Conservation (phyloP, 352 stramenopile species). For the Phytophthora pseudosyringae region DNA sequence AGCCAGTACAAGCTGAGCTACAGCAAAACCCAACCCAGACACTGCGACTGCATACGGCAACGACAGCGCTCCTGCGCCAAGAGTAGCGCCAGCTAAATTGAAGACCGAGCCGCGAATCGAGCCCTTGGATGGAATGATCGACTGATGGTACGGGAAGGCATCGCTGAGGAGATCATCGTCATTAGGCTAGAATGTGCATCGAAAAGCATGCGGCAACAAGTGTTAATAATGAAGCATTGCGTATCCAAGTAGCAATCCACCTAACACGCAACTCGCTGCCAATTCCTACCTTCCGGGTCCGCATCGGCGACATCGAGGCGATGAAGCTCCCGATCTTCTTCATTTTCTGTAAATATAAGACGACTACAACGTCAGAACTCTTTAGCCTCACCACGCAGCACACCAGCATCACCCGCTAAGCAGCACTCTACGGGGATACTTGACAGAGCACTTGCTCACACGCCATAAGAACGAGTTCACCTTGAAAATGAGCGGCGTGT, state of each 20-base stretch:
- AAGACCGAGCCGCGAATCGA: slow-evolving; percentile 88
- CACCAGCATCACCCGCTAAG: slow-evolving; percentile 6
- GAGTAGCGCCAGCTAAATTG: slow-evolving; percentile 82
- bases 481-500: slow-evolving; percentile 84
- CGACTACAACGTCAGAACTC: slow-evolving; percentile 13
- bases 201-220: neutral
- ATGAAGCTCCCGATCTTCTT: slow-evolving; percentile 79
- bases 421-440: neutral
- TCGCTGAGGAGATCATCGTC: slow-evolving; percentile 61
- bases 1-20: slow-evolving; percentile 73
- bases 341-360: slow-evolving; percentile 48
- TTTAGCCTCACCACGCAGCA: neutral
- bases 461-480: slow-evolving; percentile 36
- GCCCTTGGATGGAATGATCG: slow-evolving; percentile 80
- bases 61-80: slow-evolving; percentile 78
- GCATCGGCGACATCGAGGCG: slow-evolving; percentile 74
- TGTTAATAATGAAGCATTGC: neutral
- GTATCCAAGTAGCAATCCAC: too few relatives aligned
- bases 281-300: slow-evolving; percentile 40
- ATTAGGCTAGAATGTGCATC: slow-evolving; percentile 22
- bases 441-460: slow-evolving; percentile 13
- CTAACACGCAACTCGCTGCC: neutral
- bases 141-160: slow-evolving; percentile 79
- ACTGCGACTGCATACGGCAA: slow-evolving; percentile 84
- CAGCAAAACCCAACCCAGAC: slow-evolving; percentile 78